Evolutionary conservation across 2,329 filamentous ascomycete species (phyloP).

Genomic region (Polytolypa hystricis): DNA sequence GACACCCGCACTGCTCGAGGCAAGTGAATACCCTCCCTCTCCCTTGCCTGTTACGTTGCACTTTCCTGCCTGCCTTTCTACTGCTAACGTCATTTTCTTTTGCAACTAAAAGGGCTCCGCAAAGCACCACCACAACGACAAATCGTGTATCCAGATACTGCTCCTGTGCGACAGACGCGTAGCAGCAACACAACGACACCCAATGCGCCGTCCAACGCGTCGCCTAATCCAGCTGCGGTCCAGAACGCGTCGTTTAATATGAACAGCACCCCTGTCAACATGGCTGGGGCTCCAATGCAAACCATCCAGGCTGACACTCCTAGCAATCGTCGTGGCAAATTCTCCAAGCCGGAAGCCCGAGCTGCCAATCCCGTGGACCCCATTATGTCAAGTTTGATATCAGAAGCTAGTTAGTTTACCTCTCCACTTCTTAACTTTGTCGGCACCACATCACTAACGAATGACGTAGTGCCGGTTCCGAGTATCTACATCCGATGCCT

Average conservation of each 20-base stretch:
- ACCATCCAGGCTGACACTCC: constrained; percentile 29
- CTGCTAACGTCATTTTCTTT: not conserved
- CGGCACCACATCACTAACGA: not conserved
- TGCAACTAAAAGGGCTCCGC: constrained; percentile 3
- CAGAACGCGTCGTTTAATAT: not conserved
- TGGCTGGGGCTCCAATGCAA: constrained; percentile 3
- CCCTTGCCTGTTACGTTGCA: too few species aligned
- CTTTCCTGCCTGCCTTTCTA: too few species aligned
- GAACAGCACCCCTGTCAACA: constrained; percentile 11
- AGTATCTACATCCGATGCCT: constrained; percentile 84
- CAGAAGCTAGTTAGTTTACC: constrained; percentile 3
- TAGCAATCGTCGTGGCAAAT: constrained; percentile 31
- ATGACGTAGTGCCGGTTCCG: constrained; percentile 17
- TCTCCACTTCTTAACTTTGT: not conserved
- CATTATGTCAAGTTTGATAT: constrained; percentile 21
- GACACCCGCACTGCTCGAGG: not conserved
- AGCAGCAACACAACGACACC: not conserved
- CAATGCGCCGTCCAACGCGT: not conserved
- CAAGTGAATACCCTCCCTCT: not conserved
- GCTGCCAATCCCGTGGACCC: constrained; percentile 28
- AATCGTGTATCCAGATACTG: not conserved
- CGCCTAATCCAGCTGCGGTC: not conserved
- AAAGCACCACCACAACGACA: constrained; percentile 3
- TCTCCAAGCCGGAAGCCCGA: too few species aligned
- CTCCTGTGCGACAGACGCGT: constrained; percentile 3